A percentile compares a stretch with the other conserved stretches of the same genome.
Evolutionary conservation across 345 rosid genomes (phyloP).

Genomic region (rapeseed (Brassica napus)): Da-Ae NC_063447.1:17298001-17298500

Average conservation of each 20-base stretch:
- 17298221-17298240: slow-evolving; percentile 76
- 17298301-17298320: slow-evolving; percentile 69
- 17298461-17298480: slow-evolving; percentile 69
- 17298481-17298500: slow-evolving; percentile 90
- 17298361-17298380: slow-evolving; percentile 49
- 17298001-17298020: slow-evolving; percentile 76
- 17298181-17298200: slow-evolving; percentile 81
- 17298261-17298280: slow-evolving; percentile 78
- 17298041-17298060: slow-evolving; percentile 89
- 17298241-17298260: slow-evolving; percentile 85
- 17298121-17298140: slow-evolving; percentile 68
- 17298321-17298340: slow-evolving; percentile 60
- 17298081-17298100: slow-evolving; percentile 63
- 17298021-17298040: slow-evolving; percentile 92
- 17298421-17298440: slow-evolving; percentile 52
- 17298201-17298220: slow-evolving; percentile 74
- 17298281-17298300: slow-evolving; percentile 66
- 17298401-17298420: slow-evolving; percentile 40
- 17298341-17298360: slow-evolving; percentile 52
- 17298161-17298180: slow-evolving; percentile 84
- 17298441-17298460: slow-evolving; percentile 49
- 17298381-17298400: slow-evolving; percentile 44
- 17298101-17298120: slow-evolving; percentile 86
- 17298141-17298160: slow-evolving; percentile 69
- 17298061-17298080: slow-evolving; percentile 75